phyloP scores from a whole-genome alignment of 108 stramenopile genomes.

The Cyclotella baltica region DNA sequence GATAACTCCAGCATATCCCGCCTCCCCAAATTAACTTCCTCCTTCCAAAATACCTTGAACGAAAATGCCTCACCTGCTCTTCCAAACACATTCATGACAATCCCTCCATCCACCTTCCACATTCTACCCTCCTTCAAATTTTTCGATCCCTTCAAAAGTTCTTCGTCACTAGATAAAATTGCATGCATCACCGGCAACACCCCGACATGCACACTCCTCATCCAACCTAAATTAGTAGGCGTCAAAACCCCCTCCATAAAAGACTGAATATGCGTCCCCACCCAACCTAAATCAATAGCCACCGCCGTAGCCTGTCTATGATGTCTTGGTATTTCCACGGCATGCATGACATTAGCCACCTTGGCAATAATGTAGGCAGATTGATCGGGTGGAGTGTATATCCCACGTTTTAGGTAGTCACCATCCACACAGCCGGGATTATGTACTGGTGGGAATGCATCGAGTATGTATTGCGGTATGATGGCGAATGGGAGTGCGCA shows the following conservation, averaged over 20 bases:
- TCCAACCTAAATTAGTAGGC: conserved; percentile 41
- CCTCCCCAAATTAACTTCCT: conserved; percentile 23
- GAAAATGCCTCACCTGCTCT: conserved; percentile 39
- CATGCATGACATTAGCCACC: conserved; percentile 53
- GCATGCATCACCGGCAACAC: conserved; percentile 43
- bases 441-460: background rate
- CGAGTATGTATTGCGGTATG: background rate
- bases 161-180: conserved; percentile 39
- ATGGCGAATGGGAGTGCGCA: conserved; percentile 36
- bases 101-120: conserved; percentile 41
- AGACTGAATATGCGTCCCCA: conserved; percentile 44
- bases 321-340: conserved; percentile 31
- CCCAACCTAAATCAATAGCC: conserved; percentile 54
- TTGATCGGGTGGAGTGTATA: conserved; percentile 22
- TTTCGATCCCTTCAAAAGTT: conserved; percentile 22
- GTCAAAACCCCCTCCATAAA: conserved; percentile 35
- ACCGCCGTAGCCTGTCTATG: conserved; percentile 32
- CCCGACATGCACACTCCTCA: conserved; percentile 32
- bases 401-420: conserved; percentile 15
- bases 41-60: conserved; percentile 28
- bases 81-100: conserved; percentile 40
- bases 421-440: conserved; percentile 42
- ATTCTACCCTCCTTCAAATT: conserved; percentile 5
- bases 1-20: conserved; percentile 31
- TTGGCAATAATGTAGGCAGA: conserved; percentile 48